Evolutionary conservation across 768 basidiomycete genomes (phyloP).

Genomic region (Trametes gibbosa): DNA sequence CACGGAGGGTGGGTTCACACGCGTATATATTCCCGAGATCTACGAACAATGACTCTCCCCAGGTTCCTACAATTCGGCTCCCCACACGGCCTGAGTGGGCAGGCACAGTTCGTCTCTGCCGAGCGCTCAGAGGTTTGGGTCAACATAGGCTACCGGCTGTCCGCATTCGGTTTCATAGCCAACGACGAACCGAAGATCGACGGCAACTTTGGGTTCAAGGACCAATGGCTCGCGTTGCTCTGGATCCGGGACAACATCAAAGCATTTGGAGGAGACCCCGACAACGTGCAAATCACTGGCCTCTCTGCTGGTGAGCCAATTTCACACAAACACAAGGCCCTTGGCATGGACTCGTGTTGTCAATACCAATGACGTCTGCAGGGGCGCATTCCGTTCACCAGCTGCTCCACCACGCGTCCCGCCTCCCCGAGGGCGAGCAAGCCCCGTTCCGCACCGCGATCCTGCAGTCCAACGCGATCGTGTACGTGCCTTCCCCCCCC

Average conservation of each 20-base stretch:
- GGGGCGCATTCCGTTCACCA: slow-evolving; percentile 77
- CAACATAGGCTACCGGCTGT: slow-evolving; percentile 74
- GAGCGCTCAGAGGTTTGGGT: slow-evolving; percentile 70
- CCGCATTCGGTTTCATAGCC: slow-evolving; percentile 75
- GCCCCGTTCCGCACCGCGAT: slow-evolving; percentile 68
- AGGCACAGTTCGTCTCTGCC: slow-evolving; percentile 66
- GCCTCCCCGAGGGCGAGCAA: slow-evolving; percentile 49
- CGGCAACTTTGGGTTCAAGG: slow-evolving; percentile 84
- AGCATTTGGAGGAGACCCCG: slow-evolving; percentile 68
- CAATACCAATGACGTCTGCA: slow-evolving; percentile 24
- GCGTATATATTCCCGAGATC: neutral
- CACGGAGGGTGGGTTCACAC: slow-evolving; percentile 60
- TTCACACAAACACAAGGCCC: too few species aligned
- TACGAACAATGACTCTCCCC: neutral
- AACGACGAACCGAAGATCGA: slow-evolving; percentile 55
- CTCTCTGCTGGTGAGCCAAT: slow-evolving; percentile 71
- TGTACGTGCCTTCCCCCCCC: slow-evolving; percentile 42
- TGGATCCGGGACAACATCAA: slow-evolving; percentile 70
- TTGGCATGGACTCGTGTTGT: too few species aligned
- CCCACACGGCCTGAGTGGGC: slow-evolving; percentile 56
- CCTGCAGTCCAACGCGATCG: slow-evolving; percentile 73
- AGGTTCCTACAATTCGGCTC: slow-evolving; percentile 81
- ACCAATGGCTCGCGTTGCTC: slow-evolving; percentile 74
- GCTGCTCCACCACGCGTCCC: slow-evolving; percentile 65
- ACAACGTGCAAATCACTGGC: slow-evolving; percentile 60